Conservation (phyloP, 257 asterid genomes). For the Solanum dulcamara region DNA sequence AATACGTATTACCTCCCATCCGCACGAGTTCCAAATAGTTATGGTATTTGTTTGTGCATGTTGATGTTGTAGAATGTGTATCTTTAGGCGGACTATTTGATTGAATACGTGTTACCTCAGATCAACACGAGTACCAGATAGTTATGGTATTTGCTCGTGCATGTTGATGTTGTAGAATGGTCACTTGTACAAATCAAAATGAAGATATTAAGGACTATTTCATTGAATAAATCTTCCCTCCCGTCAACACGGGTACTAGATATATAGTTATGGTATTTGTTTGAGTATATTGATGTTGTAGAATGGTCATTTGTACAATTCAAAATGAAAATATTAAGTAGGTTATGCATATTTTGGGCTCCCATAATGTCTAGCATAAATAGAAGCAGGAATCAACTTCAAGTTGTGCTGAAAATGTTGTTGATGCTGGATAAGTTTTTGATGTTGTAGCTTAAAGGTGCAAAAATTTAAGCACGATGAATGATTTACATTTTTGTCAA, state of each 20-base stretch:
- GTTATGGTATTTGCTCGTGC: not conserved
- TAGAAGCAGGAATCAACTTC: not conserved
- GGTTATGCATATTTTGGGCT: not conserved
- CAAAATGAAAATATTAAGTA: not conserved
- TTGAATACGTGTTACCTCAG: not conserved
- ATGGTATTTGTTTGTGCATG: not conserved
- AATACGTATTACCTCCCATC: not conserved
- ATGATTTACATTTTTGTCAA: not conserved
- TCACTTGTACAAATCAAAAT: not conserved
- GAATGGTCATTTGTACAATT: not conserved
- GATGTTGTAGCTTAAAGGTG: not conserved
- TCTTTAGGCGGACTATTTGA: too few species aligned
- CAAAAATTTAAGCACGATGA: not conserved
- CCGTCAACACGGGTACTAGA: not conserved
- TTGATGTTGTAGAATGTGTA: not conserved
- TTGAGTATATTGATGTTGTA: not conserved
- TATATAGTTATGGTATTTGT: not conserved
- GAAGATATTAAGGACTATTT: not conserved
- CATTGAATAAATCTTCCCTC: not conserved
- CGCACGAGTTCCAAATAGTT: not conserved
- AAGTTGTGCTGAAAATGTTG: not conserved
- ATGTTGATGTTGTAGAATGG: not conserved
- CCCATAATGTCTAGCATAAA: not conserved
- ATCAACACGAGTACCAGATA: not conserved
- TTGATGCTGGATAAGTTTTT: not conserved